Evolutionary conservation across 106 monocot species (phyloP), one percentile per base, ranked within the genome.

Genomic region (Hemerocallis citrina): DNA sequence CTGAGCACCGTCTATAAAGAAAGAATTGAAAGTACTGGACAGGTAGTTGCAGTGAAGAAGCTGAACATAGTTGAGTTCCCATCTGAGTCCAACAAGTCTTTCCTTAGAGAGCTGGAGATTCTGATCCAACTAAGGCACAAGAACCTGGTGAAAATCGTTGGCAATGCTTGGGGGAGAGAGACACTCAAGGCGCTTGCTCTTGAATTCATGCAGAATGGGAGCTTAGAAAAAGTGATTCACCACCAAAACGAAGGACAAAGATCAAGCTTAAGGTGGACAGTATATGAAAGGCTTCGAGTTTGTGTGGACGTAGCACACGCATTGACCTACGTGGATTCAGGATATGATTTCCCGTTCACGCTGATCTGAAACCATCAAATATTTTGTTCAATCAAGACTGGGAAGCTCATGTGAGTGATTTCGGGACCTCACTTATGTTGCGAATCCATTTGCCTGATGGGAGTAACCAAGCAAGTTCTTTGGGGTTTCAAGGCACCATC

Each of bases 301-400:
- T 79, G 74, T 14, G 62, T 66, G 5, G 79, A 82, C 1, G 77
- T 86, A 47, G 89, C 89, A 1, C 70, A 85, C 24, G 89, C 75
- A 7, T 64, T 93, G 33, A 79, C 59, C 37, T 94, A 94, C 58
- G 55, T 94, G 77, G 89, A 94, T 46, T 67, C 65, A 22, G 79
- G 79, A 17, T 94, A 80, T 72, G 93, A 75, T 35, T 77, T 82
- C 64, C 85, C 93, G 82, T 93, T 21, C 93, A 93, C 42, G 89
- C 85, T 63, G 93, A 93, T 66, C 67, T 93, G 57, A 93, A 93
- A 59, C 93, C 93, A 16, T 89, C 93, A 0, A 93, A 93, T 62
- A 80, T 93, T 17, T 76, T 93, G 4, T 63, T 93, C 20, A 85
- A 89, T 68, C 23, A 27, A 61, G 72, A 89, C n/a, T 85, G 81